Evolutionary conservation across 208 protist species (phyloP).

Genomic region (Acanthamoeba castellanii): DNA sequence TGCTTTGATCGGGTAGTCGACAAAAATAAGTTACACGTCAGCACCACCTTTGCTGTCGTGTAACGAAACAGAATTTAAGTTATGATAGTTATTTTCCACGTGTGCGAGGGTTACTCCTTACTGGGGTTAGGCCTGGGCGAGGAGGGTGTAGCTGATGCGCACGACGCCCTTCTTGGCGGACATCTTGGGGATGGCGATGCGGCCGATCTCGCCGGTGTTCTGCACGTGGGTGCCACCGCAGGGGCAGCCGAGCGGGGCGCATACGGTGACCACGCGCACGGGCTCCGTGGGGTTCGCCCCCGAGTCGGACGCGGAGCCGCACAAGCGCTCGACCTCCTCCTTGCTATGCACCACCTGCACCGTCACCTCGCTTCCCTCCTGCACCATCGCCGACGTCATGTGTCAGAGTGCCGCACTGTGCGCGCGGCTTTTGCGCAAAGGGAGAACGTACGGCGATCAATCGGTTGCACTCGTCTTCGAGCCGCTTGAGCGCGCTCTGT

Average conservation of each 20-base stretch:
- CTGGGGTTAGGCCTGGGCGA: neutral
- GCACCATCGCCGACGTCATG: neutral
- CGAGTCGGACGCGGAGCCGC: neutral
- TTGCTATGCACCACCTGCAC: neutral
- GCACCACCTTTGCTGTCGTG: too few relatives aligned
- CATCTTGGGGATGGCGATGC: slow-evolving; percentile 11
- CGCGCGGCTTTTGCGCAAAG: neutral
- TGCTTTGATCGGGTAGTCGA: neutral
- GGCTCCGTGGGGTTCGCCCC: neutral
- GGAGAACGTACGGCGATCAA: neutral
- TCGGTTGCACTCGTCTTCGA: slow-evolving; percentile 64
- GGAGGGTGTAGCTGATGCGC: slow-evolving; percentile 4
- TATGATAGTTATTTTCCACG: neutral
- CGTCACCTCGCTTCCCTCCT: slow-evolving; percentile 39
- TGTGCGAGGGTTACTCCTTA: too few relatives aligned
- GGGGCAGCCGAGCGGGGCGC: slow-evolving; percentile 33
- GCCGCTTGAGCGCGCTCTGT: neutral
- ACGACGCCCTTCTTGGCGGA: slow-evolving; percentile 52
- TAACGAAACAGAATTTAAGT: too few relatives aligned
- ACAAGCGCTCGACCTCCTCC: slow-evolving; percentile 32
- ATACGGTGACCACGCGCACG: slow-evolving; percentile 3
- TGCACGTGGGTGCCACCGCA: slow-evolving; percentile 55
- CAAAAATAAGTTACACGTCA: neutral
- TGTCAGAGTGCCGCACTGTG: too few relatives aligned
- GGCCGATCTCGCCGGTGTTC: slow-evolving; percentile 44